Evolutionary conservation across 2,329 filamentous ascomycete genomes (phyloP).

Genomic region (Aspergillus calidoustus): DNA sequence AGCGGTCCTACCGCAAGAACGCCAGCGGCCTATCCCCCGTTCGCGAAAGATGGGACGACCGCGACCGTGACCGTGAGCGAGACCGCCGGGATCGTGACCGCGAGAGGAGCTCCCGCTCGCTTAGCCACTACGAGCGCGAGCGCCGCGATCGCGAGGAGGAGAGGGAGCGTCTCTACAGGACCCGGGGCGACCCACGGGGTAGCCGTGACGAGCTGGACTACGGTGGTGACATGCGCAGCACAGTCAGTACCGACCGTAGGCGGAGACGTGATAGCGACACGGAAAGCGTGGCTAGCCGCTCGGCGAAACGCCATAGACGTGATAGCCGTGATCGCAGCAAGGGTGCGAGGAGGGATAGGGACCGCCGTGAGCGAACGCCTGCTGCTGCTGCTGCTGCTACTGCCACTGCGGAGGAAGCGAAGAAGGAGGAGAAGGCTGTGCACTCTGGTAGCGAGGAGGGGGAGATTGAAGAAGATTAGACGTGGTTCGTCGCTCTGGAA

Average conservation of each 20-base stretch:
- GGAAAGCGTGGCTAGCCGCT: slow-evolving; percentile 62
- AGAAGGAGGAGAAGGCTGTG: slow-evolving; percentile 56
- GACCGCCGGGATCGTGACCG: slow-evolving; percentile 48
- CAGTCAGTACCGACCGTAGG: slow-evolving; percentile 69
- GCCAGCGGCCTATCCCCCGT: slow-evolving; percentile 63
- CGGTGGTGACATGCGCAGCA: slow-evolving; percentile 68
- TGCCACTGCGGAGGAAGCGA: slow-evolving; percentile 29
- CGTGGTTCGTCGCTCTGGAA: background rate
- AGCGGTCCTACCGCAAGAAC: slow-evolving; percentile 86
- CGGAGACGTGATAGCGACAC: slow-evolving; percentile 79
- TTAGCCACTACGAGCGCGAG: slow-evolving; percentile 74
- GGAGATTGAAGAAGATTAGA: slow-evolving; percentile 82
- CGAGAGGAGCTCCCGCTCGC: slow-evolving; percentile 38
- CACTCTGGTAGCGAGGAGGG: slow-evolving; percentile 95
- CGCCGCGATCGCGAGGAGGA: slow-evolving; percentile 87
- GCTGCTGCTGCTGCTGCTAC: slow-evolving; percentile 26
- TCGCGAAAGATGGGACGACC: slow-evolving; percentile 45
- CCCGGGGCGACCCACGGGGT: slow-evolving; percentile 77
- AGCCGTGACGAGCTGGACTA: slow-evolving; percentile 90
- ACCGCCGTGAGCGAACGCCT: slow-evolving; percentile 49
- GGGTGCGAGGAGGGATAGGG: slow-evolving; percentile 59
- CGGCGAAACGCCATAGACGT: slow-evolving; percentile 62
- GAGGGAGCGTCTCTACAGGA: slow-evolving; percentile 82
- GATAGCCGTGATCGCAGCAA: slow-evolving; percentile 46
- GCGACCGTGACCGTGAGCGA: slow-evolving; percentile 41